Percentiles rank a stretch among this genome's conserved stretches.
Evolutionary conservation across 441 rosid species (phyloP).

Genomic region (Adansonia madagascariensis): DNA sequence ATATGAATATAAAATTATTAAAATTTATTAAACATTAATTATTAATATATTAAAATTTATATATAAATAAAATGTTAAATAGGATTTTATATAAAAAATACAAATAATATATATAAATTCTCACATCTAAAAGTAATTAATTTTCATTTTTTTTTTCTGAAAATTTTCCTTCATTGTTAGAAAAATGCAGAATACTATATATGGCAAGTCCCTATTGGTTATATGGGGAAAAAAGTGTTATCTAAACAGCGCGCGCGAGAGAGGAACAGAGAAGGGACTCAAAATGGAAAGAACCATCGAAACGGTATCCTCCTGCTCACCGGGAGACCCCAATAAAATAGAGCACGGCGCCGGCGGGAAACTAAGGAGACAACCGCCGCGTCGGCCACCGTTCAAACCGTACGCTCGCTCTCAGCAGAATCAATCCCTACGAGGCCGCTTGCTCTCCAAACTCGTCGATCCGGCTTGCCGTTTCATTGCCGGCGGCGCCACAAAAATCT

Average conservation of each 20-base stretch:
- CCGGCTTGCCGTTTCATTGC: slow-evolving; percentile 69
- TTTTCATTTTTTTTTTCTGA: too few species aligned
- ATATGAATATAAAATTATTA: too few species aligned
- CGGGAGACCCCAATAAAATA: slow-evolving; percentile 3
- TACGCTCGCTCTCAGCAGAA: slow-evolving; percentile 63
- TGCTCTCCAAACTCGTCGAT: slow-evolving; percentile 72
- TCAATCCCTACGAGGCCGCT: slow-evolving; percentile 49
- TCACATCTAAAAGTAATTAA: too few species aligned
- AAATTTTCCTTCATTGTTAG: too few species aligned
- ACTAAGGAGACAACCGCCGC: slow-evolving; percentile 47
- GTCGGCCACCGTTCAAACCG: slow-evolving; percentile 53
- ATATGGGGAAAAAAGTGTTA: too few species aligned
- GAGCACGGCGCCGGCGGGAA: slow-evolving; percentile 71
- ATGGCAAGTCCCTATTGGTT: too few species aligned
- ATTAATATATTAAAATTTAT: too few species aligned
- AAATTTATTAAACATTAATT: too few species aligned
- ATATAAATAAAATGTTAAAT: too few species aligned
- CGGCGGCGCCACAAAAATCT: slow-evolving; percentile 54
- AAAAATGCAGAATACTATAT: too few species aligned
- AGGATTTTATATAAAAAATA: too few species aligned
- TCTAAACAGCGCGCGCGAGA: neutral
- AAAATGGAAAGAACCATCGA: slow-evolving; percentile 37
- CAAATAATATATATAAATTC: too few species aligned
- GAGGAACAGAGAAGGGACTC: neutral
- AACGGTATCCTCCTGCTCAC: slow-evolving; percentile 39